Evolutionary conservation across 225 moss, liverwort and hornwort genomes (phyloP).

Genomic region (Antitrichia curtipendula): DNA sequence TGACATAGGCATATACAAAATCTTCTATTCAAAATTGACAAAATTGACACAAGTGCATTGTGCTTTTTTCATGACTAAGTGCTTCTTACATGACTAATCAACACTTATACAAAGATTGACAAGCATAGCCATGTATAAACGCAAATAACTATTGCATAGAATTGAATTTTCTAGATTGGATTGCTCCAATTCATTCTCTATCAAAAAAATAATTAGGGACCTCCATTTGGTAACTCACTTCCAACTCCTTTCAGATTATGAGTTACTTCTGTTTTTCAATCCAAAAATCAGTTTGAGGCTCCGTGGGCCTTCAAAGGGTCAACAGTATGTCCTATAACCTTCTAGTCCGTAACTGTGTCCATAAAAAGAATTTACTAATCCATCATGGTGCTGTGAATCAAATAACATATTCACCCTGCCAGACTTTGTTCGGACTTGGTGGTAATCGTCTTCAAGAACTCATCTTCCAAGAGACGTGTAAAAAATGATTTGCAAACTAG

Average conservation of each 20-base stretch:
- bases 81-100: no score
- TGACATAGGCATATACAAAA: background rate
- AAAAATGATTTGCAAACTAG: background rate
- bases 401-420: background rate
- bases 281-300: background rate
- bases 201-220: background rate
- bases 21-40: background rate
- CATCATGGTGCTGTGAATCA: background rate
- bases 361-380: background rate
- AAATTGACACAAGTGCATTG: background rate
- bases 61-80: no score
- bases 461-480: background rate
- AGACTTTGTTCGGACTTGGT: background rate
- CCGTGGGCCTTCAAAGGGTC: background rate
- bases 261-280: background rate
- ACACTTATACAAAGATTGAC: background rate
- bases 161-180: background rate
- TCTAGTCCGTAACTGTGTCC: background rate
- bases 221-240: background rate
- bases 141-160: background rate
- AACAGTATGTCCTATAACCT: background rate
- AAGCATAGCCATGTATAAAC: background rate
- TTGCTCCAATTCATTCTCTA: background rate
- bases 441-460: background rate
- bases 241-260: background rate